Percentiles rank a stretch among this genome's conserved stretches.
These are phyloP conservation scores for Rhynchospora breviuscula DNA, from an alignment of 176 grass and related monocot genomes.

Conservation along the genomic window DNA sequence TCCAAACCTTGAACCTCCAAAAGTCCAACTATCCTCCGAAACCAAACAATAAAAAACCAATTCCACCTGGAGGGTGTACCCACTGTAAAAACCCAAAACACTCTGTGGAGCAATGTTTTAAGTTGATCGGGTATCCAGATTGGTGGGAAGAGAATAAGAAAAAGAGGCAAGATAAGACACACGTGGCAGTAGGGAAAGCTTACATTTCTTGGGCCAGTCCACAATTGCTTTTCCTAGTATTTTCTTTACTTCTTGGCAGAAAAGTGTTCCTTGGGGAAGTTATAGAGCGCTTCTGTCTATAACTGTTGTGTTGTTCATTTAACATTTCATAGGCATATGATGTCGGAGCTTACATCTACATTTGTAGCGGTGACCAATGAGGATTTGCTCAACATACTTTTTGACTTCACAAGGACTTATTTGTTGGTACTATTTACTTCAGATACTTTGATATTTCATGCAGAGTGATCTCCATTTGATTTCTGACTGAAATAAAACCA, in stretches of 20 bases:
- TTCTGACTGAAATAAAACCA: background rate
- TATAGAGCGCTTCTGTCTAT: background rate
- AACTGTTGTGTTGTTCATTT: background rate
- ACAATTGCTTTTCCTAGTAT: conserved; percentile 10
- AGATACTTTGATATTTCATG: background rate
- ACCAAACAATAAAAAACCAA: too few relatives aligned
- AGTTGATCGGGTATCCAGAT: too few relatives aligned
- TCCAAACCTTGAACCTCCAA: too few relatives aligned
- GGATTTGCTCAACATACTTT: conserved; percentile 65
- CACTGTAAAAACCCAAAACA: too few relatives aligned
- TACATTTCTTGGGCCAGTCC: background rate
- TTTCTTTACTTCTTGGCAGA: conserved; percentile 9
- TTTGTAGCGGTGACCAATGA: conserved; percentile 52
- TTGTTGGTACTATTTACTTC: conserved; percentile 54
- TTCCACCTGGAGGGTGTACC: too few relatives aligned
- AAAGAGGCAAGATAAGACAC: too few relatives aligned
- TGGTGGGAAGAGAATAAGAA: too few relatives aligned
- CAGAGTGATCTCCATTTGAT: background rate
- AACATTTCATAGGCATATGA: conserved; percentile 15
- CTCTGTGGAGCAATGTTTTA: too few relatives aligned
- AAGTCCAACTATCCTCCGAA: too few relatives aligned
- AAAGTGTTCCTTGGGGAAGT: conserved; percentile 24
- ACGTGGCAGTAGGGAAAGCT: background rate
- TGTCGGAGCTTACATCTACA: conserved; percentile 49
- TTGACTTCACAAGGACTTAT: conserved; percentile 70